Conservation (phyloP, 345 rosid species). For the Hibiscus tridactylites region DNA sequence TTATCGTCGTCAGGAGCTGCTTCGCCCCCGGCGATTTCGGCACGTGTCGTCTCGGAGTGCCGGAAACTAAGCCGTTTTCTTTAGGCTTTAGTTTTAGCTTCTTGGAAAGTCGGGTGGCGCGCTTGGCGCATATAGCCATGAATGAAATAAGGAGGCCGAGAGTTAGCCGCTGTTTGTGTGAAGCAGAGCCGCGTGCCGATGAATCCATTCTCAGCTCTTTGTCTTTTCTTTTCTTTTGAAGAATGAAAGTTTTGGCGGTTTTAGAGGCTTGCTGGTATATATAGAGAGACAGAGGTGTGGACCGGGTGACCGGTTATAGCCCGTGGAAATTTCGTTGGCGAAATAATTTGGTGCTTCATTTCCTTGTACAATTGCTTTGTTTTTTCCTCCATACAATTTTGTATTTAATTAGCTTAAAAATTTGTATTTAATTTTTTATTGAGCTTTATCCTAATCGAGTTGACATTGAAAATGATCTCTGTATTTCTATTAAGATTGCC, state of each 20-base stretch:
- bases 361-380: too few relatives aligned
- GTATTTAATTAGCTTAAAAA: too few relatives aligned
- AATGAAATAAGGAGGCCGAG: conserved; percentile 35
- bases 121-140: conserved; percentile 51
- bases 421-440: too few relatives aligned
- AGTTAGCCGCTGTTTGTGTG: conserved; percentile 35
- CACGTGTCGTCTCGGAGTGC: neutral
- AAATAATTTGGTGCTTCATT: too few relatives aligned
- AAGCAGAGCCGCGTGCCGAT: conserved; percentile 19
- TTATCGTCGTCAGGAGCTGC: conserved; percentile 39
- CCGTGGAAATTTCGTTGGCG: neutral
- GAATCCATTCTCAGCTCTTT: conserved; percentile 19
- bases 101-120: conserved; percentile 37
- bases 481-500: too few relatives aligned
- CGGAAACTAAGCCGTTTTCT: neutral
- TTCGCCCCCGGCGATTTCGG: conserved; percentile 27
- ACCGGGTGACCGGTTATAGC: conserved; percentile 2
- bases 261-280: neutral
- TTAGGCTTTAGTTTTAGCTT: conserved; percentile 29
- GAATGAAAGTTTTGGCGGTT: neutral
- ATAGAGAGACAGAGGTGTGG: neutral
- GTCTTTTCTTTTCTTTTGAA: neutral
- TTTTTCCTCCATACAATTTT: too few relatives aligned
- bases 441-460: too few relatives aligned
- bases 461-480: too few relatives aligned